Evolutionary conservation across 164 flowering plant genomes (phyloP).

Genomic region (Pachysandra terminalis): DNA sequence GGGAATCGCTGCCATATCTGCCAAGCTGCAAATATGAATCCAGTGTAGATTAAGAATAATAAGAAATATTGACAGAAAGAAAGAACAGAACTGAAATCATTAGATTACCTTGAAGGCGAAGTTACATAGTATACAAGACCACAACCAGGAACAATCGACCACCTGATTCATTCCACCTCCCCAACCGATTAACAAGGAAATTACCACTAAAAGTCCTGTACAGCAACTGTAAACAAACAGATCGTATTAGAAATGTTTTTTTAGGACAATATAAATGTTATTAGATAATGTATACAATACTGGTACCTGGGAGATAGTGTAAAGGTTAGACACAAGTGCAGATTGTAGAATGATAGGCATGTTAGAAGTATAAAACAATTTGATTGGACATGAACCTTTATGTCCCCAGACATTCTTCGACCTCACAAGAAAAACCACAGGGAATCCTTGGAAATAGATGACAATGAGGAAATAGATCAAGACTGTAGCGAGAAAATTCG

Average conservation of each 20-base stretch:
- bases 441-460: too few relatives aligned
- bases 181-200: slow-evolving; percentile 46
- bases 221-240: slow-evolving; percentile 29
- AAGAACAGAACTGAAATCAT: not conserved
- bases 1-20: slow-evolving; percentile 45
- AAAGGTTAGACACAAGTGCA: slow-evolving; percentile 52
- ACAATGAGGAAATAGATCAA: slow-evolving; percentile 44
- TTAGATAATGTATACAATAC: too few relatives aligned
- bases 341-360: too few relatives aligned
- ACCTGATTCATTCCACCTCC: slow-evolving; percentile 50
- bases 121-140: slow-evolving; percentile 55
- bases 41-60: too few relatives aligned
- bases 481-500: slow-evolving; percentile 43
- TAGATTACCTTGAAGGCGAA: slow-evolving; percentile 43
- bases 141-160: slow-evolving; percentile 52
- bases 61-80: not conserved
- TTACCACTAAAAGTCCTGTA: slow-evolving; percentile 49
- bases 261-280: too few relatives aligned
- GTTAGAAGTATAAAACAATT: slow-evolving; percentile 52
- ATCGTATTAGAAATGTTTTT: not conserved
- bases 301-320: slow-evolving; percentile 50
- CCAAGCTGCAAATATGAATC: too few relatives aligned
- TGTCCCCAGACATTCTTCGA: slow-evolving; percentile 53
- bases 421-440: slow-evolving; percentile 51
- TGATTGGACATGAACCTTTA: slow-evolving; percentile 55